Evolutionary conservation across 352 stramenopile species (phyloP).

Genomic region (Phytophthora colocasiae): DNA sequence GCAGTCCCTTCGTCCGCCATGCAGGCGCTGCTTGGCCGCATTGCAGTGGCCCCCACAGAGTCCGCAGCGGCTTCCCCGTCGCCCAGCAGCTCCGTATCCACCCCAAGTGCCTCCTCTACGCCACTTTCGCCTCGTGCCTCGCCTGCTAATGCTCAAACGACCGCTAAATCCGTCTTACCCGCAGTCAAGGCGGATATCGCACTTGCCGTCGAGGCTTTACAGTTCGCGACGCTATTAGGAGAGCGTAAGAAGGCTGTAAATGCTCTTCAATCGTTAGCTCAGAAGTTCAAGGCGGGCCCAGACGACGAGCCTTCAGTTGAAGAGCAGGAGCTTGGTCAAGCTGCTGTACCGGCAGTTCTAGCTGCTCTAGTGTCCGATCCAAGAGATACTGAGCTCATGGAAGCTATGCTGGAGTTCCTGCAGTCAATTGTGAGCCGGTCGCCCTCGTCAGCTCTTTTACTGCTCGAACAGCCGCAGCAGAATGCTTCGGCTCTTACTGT

Average conservation of each 20-base stretch:
- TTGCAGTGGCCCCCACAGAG: conserved; percentile 51
- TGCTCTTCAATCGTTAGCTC: conserved; percentile 54
- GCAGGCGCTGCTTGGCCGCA: conserved; percentile 77
- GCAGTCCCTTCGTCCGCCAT: conserved; percentile 28
- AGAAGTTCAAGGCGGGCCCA: conserved; percentile 22
- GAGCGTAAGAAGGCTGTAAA: conserved; percentile 73
- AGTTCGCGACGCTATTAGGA: conserved; percentile 77
- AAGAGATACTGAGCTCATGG: conserved; percentile 86
- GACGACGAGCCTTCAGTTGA: conserved; percentile 26
- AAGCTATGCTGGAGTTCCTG: conserved; percentile 81
- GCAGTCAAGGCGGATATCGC: conserved; percentile 45
- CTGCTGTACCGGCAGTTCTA: conserved; percentile 61
- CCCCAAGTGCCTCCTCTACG: neutral
- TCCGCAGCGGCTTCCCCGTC: neutral
- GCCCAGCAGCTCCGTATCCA: neutral
- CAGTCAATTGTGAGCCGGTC: conserved; percentile 56
- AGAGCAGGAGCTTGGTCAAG: conserved; percentile 50
- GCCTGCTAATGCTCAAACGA: neutral
- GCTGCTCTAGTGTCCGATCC: conserved; percentile 75
- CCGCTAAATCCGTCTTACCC: neutral
- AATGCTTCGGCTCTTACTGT: conserved; percentile 1
- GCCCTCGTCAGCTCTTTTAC: conserved; percentile 41
- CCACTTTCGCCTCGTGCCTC: neutral
- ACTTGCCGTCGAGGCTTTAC: conserved; percentile 65
- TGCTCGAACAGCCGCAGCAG: conserved; percentile 39